Evolutionary conservation across 1,284 basidiomycete genomes (phyloP), one percentile per base, ranked within the genome.

Genomic region (Amylostereum chailletii): DNA sequence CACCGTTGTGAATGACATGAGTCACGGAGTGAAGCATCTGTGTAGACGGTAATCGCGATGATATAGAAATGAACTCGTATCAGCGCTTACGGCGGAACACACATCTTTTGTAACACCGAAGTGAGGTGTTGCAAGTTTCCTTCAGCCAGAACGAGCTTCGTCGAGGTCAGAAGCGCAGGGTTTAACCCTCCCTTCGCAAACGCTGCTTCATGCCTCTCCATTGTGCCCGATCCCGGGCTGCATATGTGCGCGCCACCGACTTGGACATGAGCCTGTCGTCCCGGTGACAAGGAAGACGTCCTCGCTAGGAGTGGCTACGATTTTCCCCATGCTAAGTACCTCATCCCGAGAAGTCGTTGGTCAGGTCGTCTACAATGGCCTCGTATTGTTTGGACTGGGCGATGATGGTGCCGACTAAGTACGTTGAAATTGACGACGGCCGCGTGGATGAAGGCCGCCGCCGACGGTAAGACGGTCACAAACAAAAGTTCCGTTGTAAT

Each of bases 271-370:
- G 51, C 30, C 68, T 1, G 69, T 70, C 4, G 64, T 64, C 5
- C 70, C 70, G 0, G 68, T 70, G 3, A 71, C 46, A 26, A 69
- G 47, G n/a, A 67, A 59, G 5, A 59, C 54, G 26, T 65, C 61
- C 5, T 48, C 50, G 33, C 27, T 10, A 1, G 51, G 43, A 7
- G 41, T 44, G 33, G 33, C 27, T 9, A 33, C 41, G 3, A 34
- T 33, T 4, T 41, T n/a, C 42, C 51, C 42, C 31, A 45, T 36
- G 37, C 32, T 37, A 34, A 19, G 19, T 19, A 34, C 31, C 5
- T 48, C 29, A 39, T 19, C 29, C 27, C 7, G 65, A 63, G 50
- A 68, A 66, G 8, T 51, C 47, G 26, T 44, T 34, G 36, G 54
- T 61, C 55, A 68, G 68, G 48, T 65, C 66, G 10, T 62, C 54